phyloP scores from a whole-genome alignment of 768 basidiomycete genomes.

The Calocybe cyanea region DNA sequence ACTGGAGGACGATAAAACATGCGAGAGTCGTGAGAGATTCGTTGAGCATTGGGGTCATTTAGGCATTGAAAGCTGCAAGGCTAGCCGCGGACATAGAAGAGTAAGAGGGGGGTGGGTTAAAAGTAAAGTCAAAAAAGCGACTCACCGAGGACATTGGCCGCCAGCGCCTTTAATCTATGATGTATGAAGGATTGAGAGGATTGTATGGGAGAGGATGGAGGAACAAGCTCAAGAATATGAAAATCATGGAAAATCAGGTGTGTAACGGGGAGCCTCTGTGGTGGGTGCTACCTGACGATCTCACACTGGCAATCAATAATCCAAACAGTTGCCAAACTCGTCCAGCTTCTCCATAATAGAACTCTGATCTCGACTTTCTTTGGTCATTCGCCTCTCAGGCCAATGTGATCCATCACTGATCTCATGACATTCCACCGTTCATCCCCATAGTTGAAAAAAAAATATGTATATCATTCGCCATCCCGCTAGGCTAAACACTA shows the following conservation, averaged over 20 bases:
- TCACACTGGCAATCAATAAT: slow-evolving; percentile 15
- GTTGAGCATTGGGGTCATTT: slow-evolving; percentile 9
- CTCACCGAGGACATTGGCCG: slow-evolving; percentile 9
- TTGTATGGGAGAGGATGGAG: not conserved
- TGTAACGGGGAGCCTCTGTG: slow-evolving; percentile 8
- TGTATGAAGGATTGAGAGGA: not conserved
- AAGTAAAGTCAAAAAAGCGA: no score
- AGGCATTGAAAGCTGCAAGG: not conserved
- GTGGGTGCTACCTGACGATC: slow-evolving; percentile 14
- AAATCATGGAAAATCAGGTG: slow-evolving; percentile 4
- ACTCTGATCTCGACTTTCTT: slow-evolving; percentile 1
- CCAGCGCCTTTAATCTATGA: no score
- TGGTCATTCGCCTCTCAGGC: slow-evolving; percentile 2
- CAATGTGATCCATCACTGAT: no score
- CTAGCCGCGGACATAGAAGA: slow-evolving; percentile 10
- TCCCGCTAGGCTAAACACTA: no score
- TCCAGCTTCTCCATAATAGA: slow-evolving; percentile 2
- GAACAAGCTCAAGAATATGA: slow-evolving; percentile 4
- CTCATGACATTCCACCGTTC: no score
- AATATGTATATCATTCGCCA: no score
- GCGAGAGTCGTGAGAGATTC: not conserved
- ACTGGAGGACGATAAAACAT: slow-evolving; percentile 16
- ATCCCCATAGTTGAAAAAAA: no score
- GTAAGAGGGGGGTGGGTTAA: slow-evolving; percentile 3
- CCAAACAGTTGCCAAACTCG: slow-evolving; percentile 12